Evolutionary conservation across 2,329 filamentous ascomycete genomes (phyloP), one percentile per base, ranked within the genome.

Genomic region (Cyclaneusma minus): DNA sequence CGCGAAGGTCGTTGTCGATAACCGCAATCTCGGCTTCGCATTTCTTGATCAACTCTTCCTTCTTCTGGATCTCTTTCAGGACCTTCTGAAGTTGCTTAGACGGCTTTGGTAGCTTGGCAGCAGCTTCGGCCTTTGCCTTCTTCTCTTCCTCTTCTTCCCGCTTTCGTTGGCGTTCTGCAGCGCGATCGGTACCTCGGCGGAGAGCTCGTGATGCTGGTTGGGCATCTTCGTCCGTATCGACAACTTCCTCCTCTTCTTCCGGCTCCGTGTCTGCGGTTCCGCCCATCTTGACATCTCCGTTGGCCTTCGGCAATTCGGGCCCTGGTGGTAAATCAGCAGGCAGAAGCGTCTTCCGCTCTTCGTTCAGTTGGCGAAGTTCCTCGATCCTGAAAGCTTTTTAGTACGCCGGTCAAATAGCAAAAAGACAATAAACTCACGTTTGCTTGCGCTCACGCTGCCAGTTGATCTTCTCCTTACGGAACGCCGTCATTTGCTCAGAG

Each of bases 401-500:
- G 42, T 31, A 31, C 27, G 29, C 26, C 15, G 21, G 22, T 7
- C 24, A 11, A n/a, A 13, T 7, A 24, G 10, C 6, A n/a, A 13
- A 19, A 15, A 8, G 13, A 18, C 5, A 21, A 13, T 13, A n/a
- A n/a, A 63, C 68, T 51, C 56, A 74, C 67, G 60, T 57, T 49
- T 67, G 62, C 39, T 74, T 74, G 36, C 79, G 73, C 39, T 79
- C 70, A 37, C 84, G 70, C 53, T 95, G 87, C 52, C 73, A 78
- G 37, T 92, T 82, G 34, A 94, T 93, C 56, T 93, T 94, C 47
- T 91, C 80, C 51, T 98, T 98, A 25, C 89, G 75, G 44, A 91
- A 83, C 29, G 74, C 71, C 2, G 89, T 98, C 85, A 95, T 94
- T 28, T 83, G 80, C 44, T 87, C 81, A 36, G 79, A 83, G 53